Evolutionary conservation across 805 yeast genomes (phyloP).

Genomic region (Scheffersomyces ergatensis): DNA sequence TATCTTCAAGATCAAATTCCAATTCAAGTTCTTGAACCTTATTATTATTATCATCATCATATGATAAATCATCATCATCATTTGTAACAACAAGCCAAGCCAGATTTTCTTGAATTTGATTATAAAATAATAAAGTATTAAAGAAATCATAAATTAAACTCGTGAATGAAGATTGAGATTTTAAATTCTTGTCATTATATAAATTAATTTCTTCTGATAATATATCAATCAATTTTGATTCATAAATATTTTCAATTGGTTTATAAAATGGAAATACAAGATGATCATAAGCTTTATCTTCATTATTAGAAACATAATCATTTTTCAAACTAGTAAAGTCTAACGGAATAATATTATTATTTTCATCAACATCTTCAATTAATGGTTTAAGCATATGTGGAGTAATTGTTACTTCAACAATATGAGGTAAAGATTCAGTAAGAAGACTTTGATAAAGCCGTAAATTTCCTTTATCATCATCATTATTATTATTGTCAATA

Average conservation of each 20-base stretch:
- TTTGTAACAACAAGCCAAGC: background rate
- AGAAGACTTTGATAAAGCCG: constrained; percentile 5
- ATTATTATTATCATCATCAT: background rate
- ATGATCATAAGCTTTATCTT: background rate
- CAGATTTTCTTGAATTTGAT: background rate
- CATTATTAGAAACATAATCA: background rate
- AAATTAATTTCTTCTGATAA: constrained; percentile 12
- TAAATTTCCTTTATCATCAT: background rate
- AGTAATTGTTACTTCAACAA: constrained; percentile 3
- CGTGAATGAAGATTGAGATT: background rate
- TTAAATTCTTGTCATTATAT: background rate
- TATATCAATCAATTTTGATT: constrained; percentile 11
- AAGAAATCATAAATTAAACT: background rate
- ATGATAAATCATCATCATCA: background rate
- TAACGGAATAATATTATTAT: too few species aligned
- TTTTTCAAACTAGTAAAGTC: constrained; percentile 2
- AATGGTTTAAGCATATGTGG: constrained; percentile 13
- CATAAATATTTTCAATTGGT: constrained; percentile 2
- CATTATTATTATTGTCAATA: background rate
- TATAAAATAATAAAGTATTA: background rate
- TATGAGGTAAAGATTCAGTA: constrained; percentile 5
- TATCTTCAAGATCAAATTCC: background rate
- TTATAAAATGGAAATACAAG: background rate
- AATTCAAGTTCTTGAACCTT: background rate
- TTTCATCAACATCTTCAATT: background rate